A percentile compares a stretch with the other conserved stretches of the same genome.
Conservation (phyloP, 2,329 filamentous ascomycete genomes). For the Stemphylium vesicarium region DNA sequence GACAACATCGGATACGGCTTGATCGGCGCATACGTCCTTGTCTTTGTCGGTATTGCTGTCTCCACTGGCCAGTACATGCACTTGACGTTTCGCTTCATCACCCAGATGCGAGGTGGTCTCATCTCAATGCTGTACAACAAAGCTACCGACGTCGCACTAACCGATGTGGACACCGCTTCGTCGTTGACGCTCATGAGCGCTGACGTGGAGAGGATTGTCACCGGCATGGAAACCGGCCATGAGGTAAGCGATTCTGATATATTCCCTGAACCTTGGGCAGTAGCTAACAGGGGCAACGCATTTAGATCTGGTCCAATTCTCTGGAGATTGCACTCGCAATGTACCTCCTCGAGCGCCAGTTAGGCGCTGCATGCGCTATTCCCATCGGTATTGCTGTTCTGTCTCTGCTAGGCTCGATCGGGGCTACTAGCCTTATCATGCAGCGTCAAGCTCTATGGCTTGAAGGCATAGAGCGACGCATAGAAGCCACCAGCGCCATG, state of each 20-base stretch:
- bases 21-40: slow-evolving; percentile 43
- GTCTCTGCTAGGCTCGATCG: slow-evolving; percentile 36
- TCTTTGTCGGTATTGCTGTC: slow-evolving; percentile 45
- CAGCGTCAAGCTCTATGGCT: slow-evolving; percentile 51
- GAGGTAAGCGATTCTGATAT: slow-evolving; percentile 20
- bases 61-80: slow-evolving; percentile 46
- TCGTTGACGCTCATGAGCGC: slow-evolving; percentile 47
- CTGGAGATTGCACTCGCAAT: slow-evolving; percentile 55
- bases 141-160: slow-evolving; percentile 33
- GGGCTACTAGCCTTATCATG: slow-evolving; percentile 40
- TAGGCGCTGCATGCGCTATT: slow-evolving; percentile 57
- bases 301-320: slow-evolving; percentile 40
- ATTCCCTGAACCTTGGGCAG: too few relatives aligned
- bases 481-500: slow-evolving; percentile 51
- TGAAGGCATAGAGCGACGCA: slow-evolving; percentile 53
- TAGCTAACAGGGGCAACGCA: not conserved
- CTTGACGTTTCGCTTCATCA: slow-evolving; percentile 43
- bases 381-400: slow-evolving; percentile 55
- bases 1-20: slow-evolving; percentile 42
- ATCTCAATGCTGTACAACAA: slow-evolving; percentile 48
- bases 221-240: slow-evolving; percentile 43
- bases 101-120: slow-evolving; percentile 45
- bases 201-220: slow-evolving; percentile 46
- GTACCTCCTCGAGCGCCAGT: slow-evolving; percentile 56
- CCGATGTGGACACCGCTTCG: slow-evolving; percentile 40